A percentile compares a stretch with the other conserved stretches of the same genome.
phyloP scores from a whole-genome alignment of 371 early-diverging fungal genomes.

The Nosema muscidifuracis region DNA sequence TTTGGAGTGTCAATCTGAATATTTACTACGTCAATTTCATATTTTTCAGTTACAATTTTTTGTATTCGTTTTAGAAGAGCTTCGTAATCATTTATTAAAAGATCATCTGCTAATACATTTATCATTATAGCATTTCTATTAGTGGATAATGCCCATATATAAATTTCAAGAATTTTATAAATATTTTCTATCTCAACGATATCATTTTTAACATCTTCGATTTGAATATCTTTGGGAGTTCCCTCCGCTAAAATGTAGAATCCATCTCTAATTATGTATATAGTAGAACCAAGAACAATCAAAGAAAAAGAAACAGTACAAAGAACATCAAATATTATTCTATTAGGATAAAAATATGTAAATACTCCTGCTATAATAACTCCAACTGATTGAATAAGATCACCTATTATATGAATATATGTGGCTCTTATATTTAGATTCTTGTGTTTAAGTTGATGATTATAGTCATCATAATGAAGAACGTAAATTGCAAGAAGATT shows the following conservation, averaged over 20 bases:
- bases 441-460: slow-evolving; percentile 26
- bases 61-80: slow-evolving; percentile 21
- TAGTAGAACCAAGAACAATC: slow-evolving; percentile 70
- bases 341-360: slow-evolving; percentile 68
- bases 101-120: slow-evolving; percentile 33
- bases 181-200: slow-evolving; percentile 31
- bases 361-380: slow-evolving; percentile 74
- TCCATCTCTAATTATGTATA: slow-evolving; percentile 70
- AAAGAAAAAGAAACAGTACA: slow-evolving; percentile 75
- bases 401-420: slow-evolving; percentile 77
- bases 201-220: slow-evolving; percentile 29
- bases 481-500: slow-evolving; percentile 65
- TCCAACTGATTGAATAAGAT: slow-evolving; percentile 74
- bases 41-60: slow-evolving; percentile 32
- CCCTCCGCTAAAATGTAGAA: slow-evolving; percentile 72
- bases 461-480: slow-evolving; percentile 38
- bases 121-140: slow-evolving; percentile 40
- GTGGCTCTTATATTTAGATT: slow-evolving; percentile 73
- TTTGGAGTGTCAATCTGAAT: slow-evolving; percentile 54
- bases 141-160: slow-evolving; percentile 49
- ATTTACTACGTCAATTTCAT: slow-evolving; percentile 27
- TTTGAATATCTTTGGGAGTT: slow-evolving; percentile 35
- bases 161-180: slow-evolving; percentile 36
- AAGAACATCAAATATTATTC: slow-evolving; percentile 71
- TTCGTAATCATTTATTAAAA: slow-evolving; percentile 53